These are phyloP conservation scores for Tetrapisispora namnaoensis DNA, from an alignment of 805 yeast species.

Conservation along the genomic window DNA sequence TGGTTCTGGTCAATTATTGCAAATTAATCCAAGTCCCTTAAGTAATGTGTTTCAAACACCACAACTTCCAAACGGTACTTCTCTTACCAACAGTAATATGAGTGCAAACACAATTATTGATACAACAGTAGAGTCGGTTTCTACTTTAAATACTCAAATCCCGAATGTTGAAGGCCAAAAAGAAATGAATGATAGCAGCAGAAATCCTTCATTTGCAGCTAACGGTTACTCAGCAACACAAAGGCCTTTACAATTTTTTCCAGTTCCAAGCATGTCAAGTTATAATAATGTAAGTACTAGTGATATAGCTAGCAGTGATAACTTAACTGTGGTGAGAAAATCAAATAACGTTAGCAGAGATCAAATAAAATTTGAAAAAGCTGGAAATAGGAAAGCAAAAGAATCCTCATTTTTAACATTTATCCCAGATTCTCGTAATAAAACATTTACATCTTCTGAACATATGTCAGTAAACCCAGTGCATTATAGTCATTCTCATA, in stretches of 20 bases:
- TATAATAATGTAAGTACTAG: not conserved
- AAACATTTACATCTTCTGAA: conserved; percentile 1
- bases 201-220: conserved; percentile 13
- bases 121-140: conserved; percentile 1
- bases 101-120: conserved; percentile 9
- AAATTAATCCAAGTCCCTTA: conserved; percentile 26
- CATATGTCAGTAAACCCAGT: not conserved
- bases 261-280: conserved; percentile 20
- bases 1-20: conserved; percentile 4
- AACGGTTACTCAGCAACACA: conserved; percentile 25
- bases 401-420: conserved; percentile 9
- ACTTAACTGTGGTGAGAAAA: not conserved
- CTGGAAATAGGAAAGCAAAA: not conserved
- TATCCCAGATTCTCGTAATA: conserved; percentile 14
- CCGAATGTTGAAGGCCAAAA: not conserved
- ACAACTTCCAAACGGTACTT: conserved; percentile 13
- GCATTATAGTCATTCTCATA: not conserved
- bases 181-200: not conserved
- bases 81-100: conserved; percentile 3
- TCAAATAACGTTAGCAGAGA: not conserved
- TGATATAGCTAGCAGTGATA: not conserved
- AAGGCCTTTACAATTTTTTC: conserved; percentile 27
- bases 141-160: not conserved
- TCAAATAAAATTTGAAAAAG: not conserved
- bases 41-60: conserved; percentile 29